Conservation (phyloP, 345 rosid genomes). For the Eucalyptus viminalis region DNA sequence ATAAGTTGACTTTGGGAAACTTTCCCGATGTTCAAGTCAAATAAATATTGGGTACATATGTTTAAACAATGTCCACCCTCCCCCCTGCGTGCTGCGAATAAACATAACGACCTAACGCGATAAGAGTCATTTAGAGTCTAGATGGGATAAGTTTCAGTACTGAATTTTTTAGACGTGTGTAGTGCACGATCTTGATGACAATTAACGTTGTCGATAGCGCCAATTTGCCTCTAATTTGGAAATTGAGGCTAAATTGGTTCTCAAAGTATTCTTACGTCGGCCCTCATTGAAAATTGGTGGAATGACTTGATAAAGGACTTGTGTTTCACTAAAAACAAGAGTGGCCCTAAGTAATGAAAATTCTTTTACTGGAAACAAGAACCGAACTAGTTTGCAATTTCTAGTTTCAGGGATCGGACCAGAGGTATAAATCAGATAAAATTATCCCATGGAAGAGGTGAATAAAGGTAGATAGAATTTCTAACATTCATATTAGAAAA, state of each 20-base stretch:
- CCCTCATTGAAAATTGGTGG: too few relatives aligned
- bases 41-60: neutral
- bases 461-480: fast-evolving
- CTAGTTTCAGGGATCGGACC: too few relatives aligned
- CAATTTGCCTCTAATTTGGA: neutral
- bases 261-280: too few relatives aligned
- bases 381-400: too few relatives aligned
- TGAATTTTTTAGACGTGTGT: neutral
- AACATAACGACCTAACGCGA: neutral
- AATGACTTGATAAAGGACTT: too few relatives aligned
- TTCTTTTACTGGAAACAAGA: too few relatives aligned
- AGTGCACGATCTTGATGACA: neutral
- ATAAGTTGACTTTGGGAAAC: neutral
- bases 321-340: too few relatives aligned
- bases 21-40: neutral
- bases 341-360: too few relatives aligned
- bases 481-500: fast-evolving
- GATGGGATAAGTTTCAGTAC: neutral
- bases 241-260: too few relatives aligned
- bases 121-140: neutral
- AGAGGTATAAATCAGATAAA: fast-evolving
- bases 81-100: too few relatives aligned
- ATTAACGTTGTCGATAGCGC: neutral
- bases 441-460: fast-evolving
- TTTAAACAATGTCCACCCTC: neutral